Evolutionary conservation across 148 eudicot genomes (phyloP), one percentile per base, ranked within the genome.

Genomic region (Fagopyrum homotropicum): DNA sequence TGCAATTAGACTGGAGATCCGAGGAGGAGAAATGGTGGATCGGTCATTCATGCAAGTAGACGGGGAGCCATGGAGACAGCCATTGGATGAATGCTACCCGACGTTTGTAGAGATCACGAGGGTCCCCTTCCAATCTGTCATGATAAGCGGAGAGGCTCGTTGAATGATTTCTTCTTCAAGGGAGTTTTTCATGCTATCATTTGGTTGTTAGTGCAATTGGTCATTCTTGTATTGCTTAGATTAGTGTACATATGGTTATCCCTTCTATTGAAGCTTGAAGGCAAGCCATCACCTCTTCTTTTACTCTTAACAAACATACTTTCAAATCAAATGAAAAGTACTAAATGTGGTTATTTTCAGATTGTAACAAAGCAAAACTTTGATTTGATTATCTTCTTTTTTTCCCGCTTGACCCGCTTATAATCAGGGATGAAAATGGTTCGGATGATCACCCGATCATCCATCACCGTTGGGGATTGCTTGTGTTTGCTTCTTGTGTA

Each of bases 1-100:
- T 40, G 88, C 83, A 14, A 87, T 95, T 75, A 82, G 98, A 66
- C 84, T 92, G 22, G 99, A 95, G 80, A 80, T 92, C 10, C 81
- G 98, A 86, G 99, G 99, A 30, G 99, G 97, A 16, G 98, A 88
- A 44, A 29, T 60, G 0, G 90, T 96, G 93, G 87, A 47, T 17
- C 81, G 87, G 49, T 88, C 88, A 4, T 95, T 57, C 75, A 76
- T 92, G 88, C 99, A 95, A 82, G 88, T 86, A 91, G 99, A 95
- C 60, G 99, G 98, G 47, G 99, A 95, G 77, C 99, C 99, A 73
- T 95, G 99, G 99, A 92, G 89, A 79, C 99, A 92, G 73, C 99
- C 99, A 1, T 79, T 95, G 71, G 82, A 86, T 73, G 86, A 84
- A 75, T 88, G 87, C 14, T 92, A 76, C 64, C 89, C 99, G 1